phyloP scores from a whole-genome alignment of 78 protist genomes.

The Guillardia theta region DNA sequence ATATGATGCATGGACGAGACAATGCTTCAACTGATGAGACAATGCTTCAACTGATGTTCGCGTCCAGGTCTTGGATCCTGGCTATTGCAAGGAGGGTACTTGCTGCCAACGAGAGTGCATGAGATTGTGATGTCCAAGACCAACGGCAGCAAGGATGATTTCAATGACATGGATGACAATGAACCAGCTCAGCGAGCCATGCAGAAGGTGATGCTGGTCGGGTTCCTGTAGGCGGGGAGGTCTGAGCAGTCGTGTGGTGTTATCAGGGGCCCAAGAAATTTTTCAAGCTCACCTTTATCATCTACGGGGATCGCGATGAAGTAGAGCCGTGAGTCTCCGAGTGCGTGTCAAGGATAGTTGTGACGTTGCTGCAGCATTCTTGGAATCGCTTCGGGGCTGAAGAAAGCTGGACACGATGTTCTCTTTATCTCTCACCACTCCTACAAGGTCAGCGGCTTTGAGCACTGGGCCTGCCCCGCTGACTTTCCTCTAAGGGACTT shows the following conservation, averaged over 20 bases:
- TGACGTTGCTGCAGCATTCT: not conserved
- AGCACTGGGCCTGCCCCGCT: not conserved
- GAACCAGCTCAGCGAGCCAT: not conserved
- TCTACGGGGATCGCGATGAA: conserved; percentile 30
- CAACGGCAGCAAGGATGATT: not conserved
- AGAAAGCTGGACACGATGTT: conserved; percentile 27
- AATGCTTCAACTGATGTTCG: not conserved
- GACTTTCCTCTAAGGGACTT: not conserved
- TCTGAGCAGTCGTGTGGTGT: not conserved
- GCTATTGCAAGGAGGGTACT: not conserved
- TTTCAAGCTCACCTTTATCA: conserved; percentile 8
- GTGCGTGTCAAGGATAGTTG: too few species aligned
- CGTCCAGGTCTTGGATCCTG: not conserved
- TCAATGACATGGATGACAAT: not conserved
- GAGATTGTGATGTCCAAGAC: not conserved
- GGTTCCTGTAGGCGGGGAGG: not conserved
- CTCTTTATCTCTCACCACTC: conserved; percentile 12
- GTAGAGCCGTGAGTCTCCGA: not conserved
- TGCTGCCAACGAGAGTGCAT: not conserved
- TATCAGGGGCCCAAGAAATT: not conserved
- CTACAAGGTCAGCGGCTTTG: not conserved
- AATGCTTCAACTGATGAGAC: not conserved
- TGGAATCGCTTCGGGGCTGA: conserved; percentile 10
- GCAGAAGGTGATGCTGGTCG: not conserved
- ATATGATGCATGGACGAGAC: not conserved